A percentile compares a stretch with the other conserved stretches of the same genome.
Evolutionary conservation across 2,329 filamentous ascomycete genomes (phyloP).

Genomic region (Fusarium napiforme): DNA sequence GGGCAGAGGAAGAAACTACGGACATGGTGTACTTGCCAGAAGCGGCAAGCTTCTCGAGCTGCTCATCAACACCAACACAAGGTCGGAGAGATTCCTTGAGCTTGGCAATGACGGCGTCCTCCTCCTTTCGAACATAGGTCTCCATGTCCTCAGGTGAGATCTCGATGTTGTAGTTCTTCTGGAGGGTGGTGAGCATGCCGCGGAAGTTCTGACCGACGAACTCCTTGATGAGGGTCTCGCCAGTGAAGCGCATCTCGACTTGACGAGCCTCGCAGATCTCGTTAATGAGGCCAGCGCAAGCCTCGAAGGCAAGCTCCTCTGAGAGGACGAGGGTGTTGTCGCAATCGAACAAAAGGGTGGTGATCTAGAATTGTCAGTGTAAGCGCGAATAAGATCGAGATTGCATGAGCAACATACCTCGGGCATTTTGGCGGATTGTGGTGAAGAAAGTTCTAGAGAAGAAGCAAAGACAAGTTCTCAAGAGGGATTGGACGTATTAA

Average conservation of each 20-base stretch:
- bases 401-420: constrained; percentile 41
- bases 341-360: constrained; percentile 78
- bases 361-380: constrained; percentile 59
- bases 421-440: constrained; percentile 47
- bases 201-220: constrained; percentile 97
- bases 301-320: constrained; percentile 90
- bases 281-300: constrained; percentile 89
- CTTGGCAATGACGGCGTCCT: constrained; percentile 85
- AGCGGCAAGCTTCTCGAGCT: constrained; percentile 72
- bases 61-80: constrained; percentile 74
- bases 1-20: constrained; percentile 84
- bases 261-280: constrained; percentile 77
- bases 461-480: not conserved
- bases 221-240: constrained; percentile 80
- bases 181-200: constrained; percentile 84
- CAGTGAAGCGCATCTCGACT: constrained; percentile 77
- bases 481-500: constrained; percentile 19
- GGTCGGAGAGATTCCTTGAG: constrained; percentile 74
- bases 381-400: not conserved
- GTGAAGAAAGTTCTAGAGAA: not conserved
- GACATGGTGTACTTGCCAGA: constrained; percentile 76
- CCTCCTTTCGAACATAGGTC: constrained; percentile 78
- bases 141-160: constrained; percentile 77
- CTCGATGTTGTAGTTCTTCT: constrained; percentile 79
- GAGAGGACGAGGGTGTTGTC: constrained; percentile 95